Evolutionary conservation across 805 yeast genomes (phyloP).

Genomic region (Yamadazyma insecticola): DNA sequence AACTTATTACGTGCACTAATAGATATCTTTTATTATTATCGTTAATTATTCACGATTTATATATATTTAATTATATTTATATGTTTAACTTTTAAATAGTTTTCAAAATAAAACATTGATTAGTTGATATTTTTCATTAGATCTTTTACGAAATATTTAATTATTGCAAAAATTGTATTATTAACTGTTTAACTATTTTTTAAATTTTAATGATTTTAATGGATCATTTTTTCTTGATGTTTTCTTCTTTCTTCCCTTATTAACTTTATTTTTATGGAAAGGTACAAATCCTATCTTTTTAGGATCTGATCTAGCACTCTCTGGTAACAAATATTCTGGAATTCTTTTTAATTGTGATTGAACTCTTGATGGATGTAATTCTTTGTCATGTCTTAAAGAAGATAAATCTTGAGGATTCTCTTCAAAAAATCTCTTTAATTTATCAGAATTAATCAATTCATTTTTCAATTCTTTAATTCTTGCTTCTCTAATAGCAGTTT

Average conservation of each 20-base stretch:
- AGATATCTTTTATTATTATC: too few relatives aligned
- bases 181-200: neutral
- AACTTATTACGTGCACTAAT: too few relatives aligned
- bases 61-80: too few relatives aligned
- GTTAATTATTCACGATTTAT: too few relatives aligned
- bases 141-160: too few relatives aligned
- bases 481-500: slow-evolving; percentile 87
- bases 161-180: too few relatives aligned
- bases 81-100: neutral
- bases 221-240: slow-evolving; percentile 53
- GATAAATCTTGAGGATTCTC: slow-evolving; percentile 94
- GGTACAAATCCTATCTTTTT: slow-evolving; percentile 69
- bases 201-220: slow-evolving; percentile 43
- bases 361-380: slow-evolving; percentile 73
- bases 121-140: too few relatives aligned
- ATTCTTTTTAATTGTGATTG: slow-evolving; percentile 87
- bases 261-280: slow-evolving; percentile 51
- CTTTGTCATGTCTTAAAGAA: slow-evolving; percentile 87
- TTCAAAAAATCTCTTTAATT: slow-evolving; percentile 89
- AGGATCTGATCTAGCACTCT: slow-evolving; percentile 55
- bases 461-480: slow-evolving; percentile 82
- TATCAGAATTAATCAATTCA: slow-evolving; percentile 84
- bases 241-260: slow-evolving; percentile 36
- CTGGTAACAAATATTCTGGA: slow-evolving; percentile 88
- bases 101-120: too few relatives aligned